Evolutionary conservation across 2,329 filamentous ascomycete species (phyloP).

Genomic region (Trichophyton benhamiae): DNA sequence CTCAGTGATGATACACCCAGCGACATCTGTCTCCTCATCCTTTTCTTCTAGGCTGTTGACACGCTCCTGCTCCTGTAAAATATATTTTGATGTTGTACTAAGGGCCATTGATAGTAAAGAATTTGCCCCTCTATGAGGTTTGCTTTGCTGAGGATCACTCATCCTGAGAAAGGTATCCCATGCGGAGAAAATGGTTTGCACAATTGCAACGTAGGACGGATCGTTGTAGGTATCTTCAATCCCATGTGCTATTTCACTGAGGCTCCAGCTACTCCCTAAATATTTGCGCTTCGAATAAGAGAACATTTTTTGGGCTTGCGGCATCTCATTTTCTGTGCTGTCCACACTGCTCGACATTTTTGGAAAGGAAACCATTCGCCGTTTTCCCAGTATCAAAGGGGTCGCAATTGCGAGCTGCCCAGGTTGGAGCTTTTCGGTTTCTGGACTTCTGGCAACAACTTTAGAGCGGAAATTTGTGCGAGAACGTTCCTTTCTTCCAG

Average conservation of each 20-base stretch:
- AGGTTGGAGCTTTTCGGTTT: constrained; percentile 24
- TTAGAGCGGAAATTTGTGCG: constrained; percentile 18
- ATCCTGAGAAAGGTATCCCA: constrained; percentile 28
- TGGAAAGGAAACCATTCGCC: background rate
- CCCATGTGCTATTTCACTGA: constrained; percentile 24
- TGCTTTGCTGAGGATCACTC: constrained; percentile 18
- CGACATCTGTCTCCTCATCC: constrained; percentile 29
- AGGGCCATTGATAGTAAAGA: constrained; percentile 28
- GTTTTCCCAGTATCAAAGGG: constrained; percentile 29
- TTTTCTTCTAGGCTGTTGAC: constrained; percentile 23
- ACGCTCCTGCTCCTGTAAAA: constrained; percentile 26
- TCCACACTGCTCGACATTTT: background rate
- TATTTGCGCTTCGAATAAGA: background rate
- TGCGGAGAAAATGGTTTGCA: constrained; percentile 23
- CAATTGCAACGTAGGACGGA: constrained; percentile 23
- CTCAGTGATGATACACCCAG: constrained; percentile 32
- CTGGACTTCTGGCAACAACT: constrained; percentile 25
- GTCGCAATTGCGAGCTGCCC: constrained; percentile 33
- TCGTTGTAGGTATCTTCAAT: constrained; percentile 18
- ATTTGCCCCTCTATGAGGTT: constrained; percentile 18
- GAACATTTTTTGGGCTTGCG: background rate
- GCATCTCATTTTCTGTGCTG: background rate
- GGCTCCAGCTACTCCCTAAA: background rate
- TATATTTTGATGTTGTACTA: constrained; percentile 28
- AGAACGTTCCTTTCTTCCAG: constrained; percentile 20